Evolutionary conservation across 495 filamentous ascomycete species (phyloP).

Genomic region (Beverwykella pulmonaria): DNA sequence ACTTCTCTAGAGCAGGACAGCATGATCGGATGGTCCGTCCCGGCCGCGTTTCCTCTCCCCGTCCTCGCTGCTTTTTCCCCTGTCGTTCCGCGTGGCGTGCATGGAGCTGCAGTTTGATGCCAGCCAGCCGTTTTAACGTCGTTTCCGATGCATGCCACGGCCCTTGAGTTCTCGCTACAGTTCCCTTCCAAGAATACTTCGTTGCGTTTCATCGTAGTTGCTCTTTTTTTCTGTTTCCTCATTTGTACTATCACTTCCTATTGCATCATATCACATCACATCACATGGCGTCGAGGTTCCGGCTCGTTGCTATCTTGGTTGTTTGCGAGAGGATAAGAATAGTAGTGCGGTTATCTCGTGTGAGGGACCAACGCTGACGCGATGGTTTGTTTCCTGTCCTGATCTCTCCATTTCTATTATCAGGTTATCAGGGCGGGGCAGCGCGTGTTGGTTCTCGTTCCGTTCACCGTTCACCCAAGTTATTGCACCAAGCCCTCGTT

Average conservation of each 20-base stretch:
- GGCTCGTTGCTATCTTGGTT: too few species aligned
- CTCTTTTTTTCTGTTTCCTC: not conserved
- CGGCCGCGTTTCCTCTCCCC: not conserved
- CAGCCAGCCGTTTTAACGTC: not conserved
- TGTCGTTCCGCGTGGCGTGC: not conserved
- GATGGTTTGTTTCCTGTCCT: too few species aligned
- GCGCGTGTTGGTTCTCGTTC: too few species aligned
- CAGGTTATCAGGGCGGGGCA: too few species aligned
- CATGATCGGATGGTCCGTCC: not conserved
- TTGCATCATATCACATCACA: not conserved
- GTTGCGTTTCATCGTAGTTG: not conserved
- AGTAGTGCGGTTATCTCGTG: too few species aligned
- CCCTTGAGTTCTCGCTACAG: not conserved
- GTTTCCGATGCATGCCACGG: not conserved
- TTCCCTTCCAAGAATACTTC: not conserved
- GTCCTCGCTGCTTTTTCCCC: not conserved
- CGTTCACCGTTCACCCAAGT: too few species aligned
- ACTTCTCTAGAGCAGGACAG: too few species aligned
- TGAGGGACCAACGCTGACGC: too few species aligned
- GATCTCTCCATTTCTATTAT: too few species aligned
- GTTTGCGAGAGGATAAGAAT: too few species aligned
- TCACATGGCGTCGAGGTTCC: not conserved
- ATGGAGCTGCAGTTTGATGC: not conserved
- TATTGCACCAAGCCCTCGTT: too few species aligned
- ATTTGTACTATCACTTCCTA: not conserved